Base-by-base conservation (phyloP, 2,329 filamentous ascomycete genomes). In the Aspergillus hiratsukae region DNA sequence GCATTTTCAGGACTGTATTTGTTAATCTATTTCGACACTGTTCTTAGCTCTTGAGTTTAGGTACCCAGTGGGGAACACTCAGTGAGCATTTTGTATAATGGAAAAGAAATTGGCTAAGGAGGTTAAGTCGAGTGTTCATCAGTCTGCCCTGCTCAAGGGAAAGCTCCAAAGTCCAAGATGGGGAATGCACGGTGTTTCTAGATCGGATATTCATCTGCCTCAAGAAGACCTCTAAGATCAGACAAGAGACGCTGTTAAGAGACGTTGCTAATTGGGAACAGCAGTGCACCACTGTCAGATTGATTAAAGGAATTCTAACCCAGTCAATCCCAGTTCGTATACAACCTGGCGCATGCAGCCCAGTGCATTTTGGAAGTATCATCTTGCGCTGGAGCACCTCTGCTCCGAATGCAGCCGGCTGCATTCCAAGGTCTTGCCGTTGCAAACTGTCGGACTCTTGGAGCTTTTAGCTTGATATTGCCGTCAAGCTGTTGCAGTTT, bases 1-100 rank as follows among this genome's bases (percentile, higher is more conserved):
- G 31, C 31, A 5, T 35, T 35, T 14, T 35, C 1, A 17, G 11
- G 31, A 35, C 11, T 37, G 27, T 11, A 57, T 27, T 5, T 58
- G 14, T 4, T 60, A 1, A 58, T 58, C 11, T 55, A 49, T 28
- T 49, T n/a, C 17, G 21, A 54, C 11, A 31, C 11, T 31, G 29
- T 31, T 11, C 29, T 31, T 4, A 3, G 29, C 29, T 17, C 31
- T 14, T 35, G 11, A 10, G 11, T 14, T 4, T 35, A 35, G 29
- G 5, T 35, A 6, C 31, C 6, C 11, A 6, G 31, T 14, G 11
- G 11, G 31, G 23, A 23, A 23, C 23, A 3, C 23, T 17, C 11
- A 17, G 31, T 14, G 31, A 11, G 31, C 31, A 31, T 10, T 3
- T 23, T 23, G 29, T 4, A 17, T 14, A 35, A 17, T 4, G 11